Conservation (phyloP, 345 rosid genomes). For the Hibiscus syriacus region DNA sequence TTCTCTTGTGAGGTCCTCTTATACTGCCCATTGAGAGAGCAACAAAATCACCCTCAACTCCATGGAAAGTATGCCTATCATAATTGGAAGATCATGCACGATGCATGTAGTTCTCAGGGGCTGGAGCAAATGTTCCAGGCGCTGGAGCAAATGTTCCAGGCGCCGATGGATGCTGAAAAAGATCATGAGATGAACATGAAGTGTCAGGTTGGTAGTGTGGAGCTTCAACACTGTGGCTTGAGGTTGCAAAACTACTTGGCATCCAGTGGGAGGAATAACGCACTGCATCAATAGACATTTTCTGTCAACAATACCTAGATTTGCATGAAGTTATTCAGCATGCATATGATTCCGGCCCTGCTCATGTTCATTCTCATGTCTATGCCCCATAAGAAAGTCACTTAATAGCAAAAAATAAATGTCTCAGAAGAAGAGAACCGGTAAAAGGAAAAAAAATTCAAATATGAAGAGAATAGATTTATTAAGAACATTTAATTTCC, state of each 20-base stretch:
- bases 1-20: slow-evolving; percentile 67
- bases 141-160: no score
- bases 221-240: slow-evolving; percentile 40
- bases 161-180: slow-evolving; percentile 34
- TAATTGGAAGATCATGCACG: slow-evolving; percentile 55
- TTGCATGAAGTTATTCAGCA: slow-evolving; percentile 44
- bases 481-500: slow-evolving; percentile 7
- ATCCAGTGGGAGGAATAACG: slow-evolving; percentile 59
- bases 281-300: slow-evolving; percentile 35
- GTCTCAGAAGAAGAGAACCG: slow-evolving; percentile 28
- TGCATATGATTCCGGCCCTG: slow-evolving; percentile 61
- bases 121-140: slow-evolving; percentile 37
- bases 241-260: slow-evolving; percentile 44
- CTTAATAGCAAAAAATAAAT: slow-evolving; percentile 1
- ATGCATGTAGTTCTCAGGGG: slow-evolving; percentile 42
- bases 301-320: slow-evolving; percentile 48
- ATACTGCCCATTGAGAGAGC: slow-evolving; percentile 48
- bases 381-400: slow-evolving; percentile 51
- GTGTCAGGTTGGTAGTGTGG: slow-evolving; percentile 49
- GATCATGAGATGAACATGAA: slow-evolving; percentile 43
- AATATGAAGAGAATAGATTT: slow-evolving; percentile 2
- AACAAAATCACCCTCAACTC: slow-evolving; percentile 40
- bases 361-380: slow-evolving; percentile 55
- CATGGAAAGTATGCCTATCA: slow-evolving; percentile 40
- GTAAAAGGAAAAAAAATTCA: slow-evolving; percentile 25